Evolutionary conservation across 306 rosid species (phyloP), one percentile per base, ranked within the genome.

Genomic region (Argentina anserina): DNA sequence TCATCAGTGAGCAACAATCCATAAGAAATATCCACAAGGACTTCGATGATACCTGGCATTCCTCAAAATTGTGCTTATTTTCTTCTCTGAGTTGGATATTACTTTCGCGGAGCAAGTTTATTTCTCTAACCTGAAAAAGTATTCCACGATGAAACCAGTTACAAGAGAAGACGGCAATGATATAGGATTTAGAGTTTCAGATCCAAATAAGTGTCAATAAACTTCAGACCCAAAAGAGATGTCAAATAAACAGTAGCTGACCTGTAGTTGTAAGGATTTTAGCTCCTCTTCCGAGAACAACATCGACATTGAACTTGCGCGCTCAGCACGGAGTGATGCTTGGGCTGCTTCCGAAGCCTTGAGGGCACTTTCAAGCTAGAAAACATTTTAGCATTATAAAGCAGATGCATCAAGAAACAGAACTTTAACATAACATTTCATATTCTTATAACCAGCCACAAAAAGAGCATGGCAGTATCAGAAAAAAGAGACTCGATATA

Each of bases 21-120:
- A 26, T 12, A 45, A 15, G 12, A 68, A 52, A 70, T 23, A 31
- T 21, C 9, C 61, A n/a, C 17, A 55, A 25, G 10, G 33, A 55
- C 34, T 59, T 29, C 14, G 20, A 36, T 50, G 10, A 45, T 80
- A 94, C 99, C 99, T 84, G 96, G 80, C 97, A 94, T 81, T 94
- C 99, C 85, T 86, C 96, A 76, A 91, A 91, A 85, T 94, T 94
- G 85, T 91, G 93, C 80, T 94, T 94, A 73, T 94, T 94, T 86
- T 94, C 99, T 88, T 94, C 99, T 80, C 99, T 89, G 63, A 94
- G 91, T 85, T 94, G 99, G 74, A 86, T 78, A 72, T 94, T 94
- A 83, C 99, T 94, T 81, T 94, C 99, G 29, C 99, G 97, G 74
- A 94, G 99, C 74, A 94, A 88, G 86, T 87, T 91, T 77, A 90